These are phyloP conservation scores for Ceratocystis destructans DNA, from an alignment of 2,329 filamentous ascomycete species.

Conservation along the genomic window DNA sequence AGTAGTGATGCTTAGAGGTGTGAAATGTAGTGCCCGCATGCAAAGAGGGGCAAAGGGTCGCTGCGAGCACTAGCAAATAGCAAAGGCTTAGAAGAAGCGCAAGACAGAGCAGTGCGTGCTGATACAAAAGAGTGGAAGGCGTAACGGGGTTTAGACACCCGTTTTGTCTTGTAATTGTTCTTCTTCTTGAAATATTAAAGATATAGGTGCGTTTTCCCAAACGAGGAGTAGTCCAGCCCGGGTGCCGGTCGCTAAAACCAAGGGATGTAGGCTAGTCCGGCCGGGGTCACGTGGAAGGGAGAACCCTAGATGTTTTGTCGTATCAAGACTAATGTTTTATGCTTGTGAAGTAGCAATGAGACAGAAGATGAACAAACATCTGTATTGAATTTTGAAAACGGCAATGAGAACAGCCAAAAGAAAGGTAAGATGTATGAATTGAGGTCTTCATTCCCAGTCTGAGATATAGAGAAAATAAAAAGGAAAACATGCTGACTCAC, in stretches of 20 bases:
- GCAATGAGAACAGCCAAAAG: too few relatives aligned
- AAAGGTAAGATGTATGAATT: too few relatives aligned
- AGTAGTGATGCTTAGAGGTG: background rate
- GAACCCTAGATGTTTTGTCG: background rate
- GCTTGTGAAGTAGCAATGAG: background rate
- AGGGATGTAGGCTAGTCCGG: background rate
- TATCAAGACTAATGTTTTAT: background rate
- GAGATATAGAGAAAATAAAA: background rate
- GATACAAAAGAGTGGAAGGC: too few relatives aligned
- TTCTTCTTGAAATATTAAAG: too few relatives aligned
- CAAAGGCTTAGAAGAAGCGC: too few relatives aligned
- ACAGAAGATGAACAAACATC: too few relatives aligned
- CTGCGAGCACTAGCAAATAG: background rate
- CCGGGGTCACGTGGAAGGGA: background rate
- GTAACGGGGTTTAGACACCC: too few relatives aligned
- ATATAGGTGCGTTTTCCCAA: too few relatives aligned
- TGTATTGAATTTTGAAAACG: too few relatives aligned
- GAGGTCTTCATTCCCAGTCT: background rate
- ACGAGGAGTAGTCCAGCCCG: background rate
- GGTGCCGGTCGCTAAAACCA: background rate
- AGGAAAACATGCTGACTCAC: background rate
- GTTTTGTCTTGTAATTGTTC: too few relatives aligned
- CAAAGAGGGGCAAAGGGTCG: background rate
- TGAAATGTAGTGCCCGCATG: background rate
- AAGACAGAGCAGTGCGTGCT: too few relatives aligned